Conservation (phyloP, 225 moss, liverwort and hornwort species). For the Sphagnum contortum region DNA sequence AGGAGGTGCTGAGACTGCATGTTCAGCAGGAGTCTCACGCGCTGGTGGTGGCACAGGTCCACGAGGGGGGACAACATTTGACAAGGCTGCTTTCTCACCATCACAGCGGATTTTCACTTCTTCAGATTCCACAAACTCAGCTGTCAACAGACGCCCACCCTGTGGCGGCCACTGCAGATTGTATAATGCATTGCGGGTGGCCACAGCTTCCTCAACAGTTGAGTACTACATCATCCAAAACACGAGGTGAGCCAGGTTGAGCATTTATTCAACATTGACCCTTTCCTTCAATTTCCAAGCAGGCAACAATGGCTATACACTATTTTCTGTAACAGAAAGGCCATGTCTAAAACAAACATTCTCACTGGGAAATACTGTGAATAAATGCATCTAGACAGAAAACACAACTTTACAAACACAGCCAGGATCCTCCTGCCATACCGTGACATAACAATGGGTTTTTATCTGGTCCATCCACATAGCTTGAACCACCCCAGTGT, state of each 20-base stretch:
- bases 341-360: too few species aligned
- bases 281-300: too few species aligned
- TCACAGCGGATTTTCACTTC: conserved; percentile 81
- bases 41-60: conserved; percentile 26
- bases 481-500: conserved; percentile 82
- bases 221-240: conserved; percentile 44
- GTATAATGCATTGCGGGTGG: conserved; percentile 82
- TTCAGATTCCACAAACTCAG: conserved; percentile 85
- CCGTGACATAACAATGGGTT: conserved; percentile 96
- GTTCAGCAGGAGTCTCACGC: conserved; percentile 26
- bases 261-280: too few species aligned
- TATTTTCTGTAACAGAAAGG: too few species aligned
- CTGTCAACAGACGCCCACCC: conserved; percentile 78
- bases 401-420: too few species aligned
- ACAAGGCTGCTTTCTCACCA: conserved; percentile 55
- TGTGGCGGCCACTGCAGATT: conserved; percentile 95
- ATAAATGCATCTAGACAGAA: too few species aligned
- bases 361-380: too few species aligned
- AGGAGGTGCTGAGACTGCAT: conserved; percentile 18
- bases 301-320: too few species aligned
- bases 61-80: conserved; percentile 58
- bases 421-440: conserved; percentile 11
- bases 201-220: conserved; percentile 73
- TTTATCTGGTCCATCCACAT: conserved; percentile 99
- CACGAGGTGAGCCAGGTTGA: too few species aligned